Base-by-base conservation (phyloP, 768 basidiomycete species). In the Russula foetens region DNA sequence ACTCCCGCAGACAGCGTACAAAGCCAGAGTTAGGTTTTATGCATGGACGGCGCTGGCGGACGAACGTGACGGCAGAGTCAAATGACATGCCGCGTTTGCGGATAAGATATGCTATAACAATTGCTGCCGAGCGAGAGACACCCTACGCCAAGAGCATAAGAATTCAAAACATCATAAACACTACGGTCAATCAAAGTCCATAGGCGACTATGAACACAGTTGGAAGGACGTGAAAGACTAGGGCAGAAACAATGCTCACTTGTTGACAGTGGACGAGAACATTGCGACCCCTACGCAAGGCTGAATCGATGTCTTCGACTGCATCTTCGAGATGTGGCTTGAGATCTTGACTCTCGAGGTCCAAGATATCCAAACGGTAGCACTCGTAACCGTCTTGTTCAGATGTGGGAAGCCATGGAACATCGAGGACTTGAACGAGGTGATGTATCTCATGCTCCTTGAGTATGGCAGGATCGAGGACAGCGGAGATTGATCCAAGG, bases 181-280 rank as follows among this genome's bases (percentile, higher is more conserved):
- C 49, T 50, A 35, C 56, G 35, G 31, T 15, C 45, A 50, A 52
- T 45, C 53, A 56, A 52, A 56, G 59, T 61, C 63, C 47, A 35
- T 29, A 39, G 53, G 38, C 26, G 39, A 61, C 59, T 46, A 63
- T 39, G 54, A 61, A 50, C 15, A 48, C 12, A 28, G 48, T 56
- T 51, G 23, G 44, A 49, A 15, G 31, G 47, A 47, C 45, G 61
- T 53, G 44, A 53, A 4, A 35, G 50, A 28, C n/a, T 24, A 35
- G 31, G 44, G 21, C 6, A 44, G 50, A 26, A 68, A 50, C 19
- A 43, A 24, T 11, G 68, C 80, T 66, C 60, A 89, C 88, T 85
- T 90, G 88, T 63, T 90, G 88, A 66, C 88, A 90, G 69, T 90
- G 88, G 1, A 90, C 88, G 59, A 90, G 77, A 11, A 90, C 83